Evolutionary conservation across 2,329 filamentous ascomycete genomes (phyloP).

Genomic region (Trichoderma lentiforme): DNA sequence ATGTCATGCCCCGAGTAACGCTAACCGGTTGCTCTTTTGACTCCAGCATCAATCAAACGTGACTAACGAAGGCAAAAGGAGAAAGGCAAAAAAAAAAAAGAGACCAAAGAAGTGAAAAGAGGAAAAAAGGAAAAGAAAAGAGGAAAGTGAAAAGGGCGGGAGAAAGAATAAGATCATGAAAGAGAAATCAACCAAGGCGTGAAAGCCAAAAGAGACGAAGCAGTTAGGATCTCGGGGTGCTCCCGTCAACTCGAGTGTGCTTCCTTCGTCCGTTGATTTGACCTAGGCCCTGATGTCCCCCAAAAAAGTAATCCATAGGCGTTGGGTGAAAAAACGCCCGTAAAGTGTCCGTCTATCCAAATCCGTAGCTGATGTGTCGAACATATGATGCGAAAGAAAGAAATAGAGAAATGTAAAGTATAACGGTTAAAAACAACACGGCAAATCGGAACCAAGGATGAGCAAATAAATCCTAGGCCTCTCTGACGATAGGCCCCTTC

Average conservation of each 20-base stretch:
- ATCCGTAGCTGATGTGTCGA: neutral
- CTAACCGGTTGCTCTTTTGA: neutral
- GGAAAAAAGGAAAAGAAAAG: neutral
- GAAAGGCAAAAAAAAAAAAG: neutral
- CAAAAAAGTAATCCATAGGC: neutral
- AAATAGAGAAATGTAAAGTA: neutral
- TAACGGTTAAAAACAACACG: neutral
- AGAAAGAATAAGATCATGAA: neutral
- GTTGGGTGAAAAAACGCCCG: neutral
- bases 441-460: neutral
- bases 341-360: slow-evolving; percentile 3
- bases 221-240: neutral
- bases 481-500: neutral
- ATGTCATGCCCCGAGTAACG: neutral
- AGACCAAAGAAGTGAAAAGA: neutral
- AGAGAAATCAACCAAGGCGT: neutral
- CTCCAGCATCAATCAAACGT: neutral
- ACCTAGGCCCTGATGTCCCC: neutral
- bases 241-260: neutral
- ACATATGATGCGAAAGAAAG: neutral
- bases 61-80: neutral
- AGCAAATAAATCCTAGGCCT: neutral
- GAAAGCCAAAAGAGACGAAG: neutral
- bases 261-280: neutral
- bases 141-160: neutral